phyloP scores from a whole-genome alignment of 768 basidiomycete species.

The Serendipita sp. region DNA sequence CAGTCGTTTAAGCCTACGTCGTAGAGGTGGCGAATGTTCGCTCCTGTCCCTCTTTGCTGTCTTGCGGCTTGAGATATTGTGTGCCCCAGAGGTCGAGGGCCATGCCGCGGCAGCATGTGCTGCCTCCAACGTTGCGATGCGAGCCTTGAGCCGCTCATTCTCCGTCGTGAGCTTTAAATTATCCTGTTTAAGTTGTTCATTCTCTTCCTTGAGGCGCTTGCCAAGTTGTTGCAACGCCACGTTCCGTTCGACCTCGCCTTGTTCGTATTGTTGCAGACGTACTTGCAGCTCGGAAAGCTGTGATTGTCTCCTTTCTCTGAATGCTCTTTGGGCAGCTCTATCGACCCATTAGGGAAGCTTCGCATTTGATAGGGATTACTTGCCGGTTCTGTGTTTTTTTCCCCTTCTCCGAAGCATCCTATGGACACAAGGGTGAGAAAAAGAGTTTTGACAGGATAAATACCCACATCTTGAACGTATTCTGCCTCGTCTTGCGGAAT shows the following conservation, averaged over 20 bases:
- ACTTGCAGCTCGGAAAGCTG: slow-evolving; percentile 80
- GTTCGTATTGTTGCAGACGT: slow-evolving; percentile 69
- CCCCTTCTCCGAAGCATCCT: slow-evolving; percentile 26
- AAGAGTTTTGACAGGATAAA: neutral
- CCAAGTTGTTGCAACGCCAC: slow-evolving; percentile 70
- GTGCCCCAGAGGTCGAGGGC: neutral
- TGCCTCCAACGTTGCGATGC: neutral
- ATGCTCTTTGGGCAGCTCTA: slow-evolving; percentile 79
- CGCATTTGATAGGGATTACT: slow-evolving; percentile 10
- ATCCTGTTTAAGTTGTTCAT: slow-evolving; percentile 54
- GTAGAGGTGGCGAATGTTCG: slow-evolving; percentile 23
- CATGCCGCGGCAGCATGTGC: neutral
- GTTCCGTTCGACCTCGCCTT: slow-evolving; percentile 80
- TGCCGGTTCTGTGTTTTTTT: slow-evolving; percentile 67
- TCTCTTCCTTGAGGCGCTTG: slow-evolving; percentile 76
- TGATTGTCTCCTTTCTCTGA: slow-evolving; percentile 77
- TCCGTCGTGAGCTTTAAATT: slow-evolving; percentile 40
- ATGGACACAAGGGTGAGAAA: neutral
- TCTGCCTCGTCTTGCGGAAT: slow-evolving; percentile 19
- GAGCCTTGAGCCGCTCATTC: slow-evolving; percentile 8
- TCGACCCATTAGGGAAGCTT: slow-evolving; percentile 6
- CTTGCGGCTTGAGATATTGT: neutral
- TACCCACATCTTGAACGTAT: slow-evolving; percentile 36
- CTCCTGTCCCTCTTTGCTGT: slow-evolving; percentile 15
- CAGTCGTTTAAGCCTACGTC: slow-evolving; percentile 11